Base-by-base conservation (phyloP, 495 filamentous ascomycete species). In the Xylaria grammica region DNA sequence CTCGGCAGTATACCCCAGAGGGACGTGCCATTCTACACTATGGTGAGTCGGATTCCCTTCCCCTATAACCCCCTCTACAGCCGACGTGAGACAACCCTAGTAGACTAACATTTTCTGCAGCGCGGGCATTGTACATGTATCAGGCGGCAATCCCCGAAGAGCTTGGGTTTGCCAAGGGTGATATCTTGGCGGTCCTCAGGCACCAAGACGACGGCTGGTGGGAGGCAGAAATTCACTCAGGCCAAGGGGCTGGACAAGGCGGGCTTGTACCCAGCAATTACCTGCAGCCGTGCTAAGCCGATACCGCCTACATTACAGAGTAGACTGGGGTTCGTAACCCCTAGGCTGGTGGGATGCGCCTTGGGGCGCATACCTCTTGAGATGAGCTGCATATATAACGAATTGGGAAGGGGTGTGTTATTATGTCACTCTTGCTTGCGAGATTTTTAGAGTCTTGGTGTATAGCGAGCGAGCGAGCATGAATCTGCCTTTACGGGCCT, bases 121-220 rank as follows among this genome's bases (percentile, higher is more conserved):
- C 96, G 49, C 90, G 93, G 58, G 93, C 96, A 50, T 81, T 97
- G 80, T 99, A 98, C 77, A 87, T 90, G 81, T 99, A 99, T 78
- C 87, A 89, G 69, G 91, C 95, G 0, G 93, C 91, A 17, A 99
- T 99, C 61, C 91, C 94, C 0, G 95, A 97, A 70, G 96, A 99
- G 75, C 82, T 99, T 34, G 89, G 90, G 19, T 99, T 99, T 70
- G 84, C 85, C 11, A 98, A 98, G 78, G 96, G 96, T 52, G 96
- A 99, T 72, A 82, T 91, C 54, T 79, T 99, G 8, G 92, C 94
- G 1, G 87, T 99, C n/a, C 78, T 96, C 36, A 84, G 92, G 65
- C 86, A 94, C 63, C 96, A 99, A 74, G 96, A 99, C 77, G 96
- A 99, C 72, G 96, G 96, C 11, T 99, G 96, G 96, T 99, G 96